Percentiles rank a stretch among this genome's conserved stretches.
phyloP scores from a whole-genome alignment of 768 basidiomycete genomes.

The Suillus hirtellus region DNA sequence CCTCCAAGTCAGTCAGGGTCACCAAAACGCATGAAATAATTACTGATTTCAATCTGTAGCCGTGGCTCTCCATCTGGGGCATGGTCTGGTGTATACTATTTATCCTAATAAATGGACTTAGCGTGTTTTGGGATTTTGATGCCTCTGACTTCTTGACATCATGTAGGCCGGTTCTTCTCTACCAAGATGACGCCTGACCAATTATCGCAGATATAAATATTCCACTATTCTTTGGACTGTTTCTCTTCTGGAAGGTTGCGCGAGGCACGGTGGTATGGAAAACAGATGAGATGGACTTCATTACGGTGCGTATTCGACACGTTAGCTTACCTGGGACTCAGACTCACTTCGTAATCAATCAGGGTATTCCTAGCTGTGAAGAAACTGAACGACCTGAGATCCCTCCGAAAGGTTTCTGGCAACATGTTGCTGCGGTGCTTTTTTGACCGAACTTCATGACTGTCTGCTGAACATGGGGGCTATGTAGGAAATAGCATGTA shows the following conservation, averaged over 20 bases:
- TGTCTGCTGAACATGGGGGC: background rate
- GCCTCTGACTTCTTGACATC: constrained; percentile 50
- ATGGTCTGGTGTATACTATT: constrained; percentile 61
- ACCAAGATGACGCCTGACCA: constrained; percentile 4
- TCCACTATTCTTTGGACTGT: constrained; percentile 21
- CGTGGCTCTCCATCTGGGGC: constrained; percentile 71
- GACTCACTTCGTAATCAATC: background rate
- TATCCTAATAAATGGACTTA: constrained; percentile 55
- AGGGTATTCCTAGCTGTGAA: constrained; percentile 67
- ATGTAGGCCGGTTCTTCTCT: constrained; percentile 34
- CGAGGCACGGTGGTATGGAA: constrained; percentile 43
- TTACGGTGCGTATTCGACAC: constrained; percentile 45
- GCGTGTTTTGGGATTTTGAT: constrained; percentile 64
- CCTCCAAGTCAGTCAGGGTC: constrained; percentile 39
- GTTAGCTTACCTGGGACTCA: background rate
- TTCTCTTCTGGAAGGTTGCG: constrained; percentile 23
- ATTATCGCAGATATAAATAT: constrained; percentile 34
- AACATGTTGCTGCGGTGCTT: constrained; percentile 49
- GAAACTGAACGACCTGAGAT: constrained; percentile 61
- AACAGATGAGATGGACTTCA: constrained; percentile 67
- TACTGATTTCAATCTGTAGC: constrained; percentile 24
- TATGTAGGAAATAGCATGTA: no score
- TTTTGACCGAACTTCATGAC: constrained; percentile 40
- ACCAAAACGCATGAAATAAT: constrained; percentile 26
- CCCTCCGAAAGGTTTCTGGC: constrained; percentile 49